Conservation (phyloP, 805 yeast genomes). For the Monosporozyma unispora region DNA sequence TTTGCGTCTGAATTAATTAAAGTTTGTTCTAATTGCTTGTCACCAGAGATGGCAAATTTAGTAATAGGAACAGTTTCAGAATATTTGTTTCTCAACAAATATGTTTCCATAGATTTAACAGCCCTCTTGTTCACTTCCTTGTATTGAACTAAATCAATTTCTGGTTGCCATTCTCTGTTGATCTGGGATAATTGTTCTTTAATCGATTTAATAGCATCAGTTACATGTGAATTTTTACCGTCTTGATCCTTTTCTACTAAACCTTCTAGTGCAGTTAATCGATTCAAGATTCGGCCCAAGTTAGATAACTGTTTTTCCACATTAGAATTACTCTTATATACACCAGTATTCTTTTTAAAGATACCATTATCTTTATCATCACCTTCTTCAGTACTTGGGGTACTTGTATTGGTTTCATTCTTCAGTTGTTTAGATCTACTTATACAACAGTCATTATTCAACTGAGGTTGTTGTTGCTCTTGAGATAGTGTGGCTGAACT, state of each 20-base stretch:
- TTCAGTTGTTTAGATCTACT: neutral
- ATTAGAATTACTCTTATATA: neutral
- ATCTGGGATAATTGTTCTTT: conserved; percentile 12
- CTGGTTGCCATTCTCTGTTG: conserved; percentile 16
- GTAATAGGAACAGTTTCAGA: conserved; percentile 18
- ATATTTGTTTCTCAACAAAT: conserved; percentile 23
- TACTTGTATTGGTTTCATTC: neutral
- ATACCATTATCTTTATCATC: neutral
- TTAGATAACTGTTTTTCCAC: conserved; percentile 1
- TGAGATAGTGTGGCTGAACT: neutral
- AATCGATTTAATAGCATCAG: conserved; percentile 11
- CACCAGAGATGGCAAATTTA: conserved; percentile 10
- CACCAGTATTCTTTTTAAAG: neutral
- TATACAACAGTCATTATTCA: neutral
- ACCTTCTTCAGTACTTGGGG: neutral
- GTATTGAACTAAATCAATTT: conserved; percentile 7
- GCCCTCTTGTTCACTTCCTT: conserved; percentile 1
- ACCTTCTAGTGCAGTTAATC: neutral
- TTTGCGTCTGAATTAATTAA: neutral
- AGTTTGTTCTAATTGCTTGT: conserved; percentile 1
- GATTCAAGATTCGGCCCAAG: neutral
- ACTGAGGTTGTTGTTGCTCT: neutral
- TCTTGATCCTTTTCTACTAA: neutral
- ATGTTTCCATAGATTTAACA: conserved; percentile 21
- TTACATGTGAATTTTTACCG: conserved; percentile 1